Evolutionary conservation across 2,329 filamentous ascomycete genomes (phyloP).

Genomic region (Aspergillus costaricaensis): DNA sequence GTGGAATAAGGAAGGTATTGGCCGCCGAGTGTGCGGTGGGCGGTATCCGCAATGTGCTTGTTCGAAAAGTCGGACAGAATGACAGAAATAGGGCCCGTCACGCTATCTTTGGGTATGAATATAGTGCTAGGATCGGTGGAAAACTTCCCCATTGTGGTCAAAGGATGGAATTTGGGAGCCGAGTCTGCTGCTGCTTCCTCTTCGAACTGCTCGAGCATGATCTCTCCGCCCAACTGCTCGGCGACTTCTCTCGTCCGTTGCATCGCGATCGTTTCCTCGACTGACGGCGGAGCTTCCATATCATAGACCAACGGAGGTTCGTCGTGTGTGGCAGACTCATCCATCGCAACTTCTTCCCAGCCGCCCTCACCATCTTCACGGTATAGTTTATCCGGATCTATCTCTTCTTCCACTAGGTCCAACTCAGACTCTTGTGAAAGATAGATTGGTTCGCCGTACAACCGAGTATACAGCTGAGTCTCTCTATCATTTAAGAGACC

Average conservation of each 20-base stretch:
- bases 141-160: conserved; percentile 74
- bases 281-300: conserved; percentile 29
- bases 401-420: conserved; percentile 31
- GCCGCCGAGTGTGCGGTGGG: conserved; percentile 76
- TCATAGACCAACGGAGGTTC: conserved; percentile 33
- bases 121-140: conserved; percentile 73
- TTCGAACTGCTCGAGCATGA: conserved; percentile 48
- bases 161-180: conserved; percentile 66
- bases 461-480: conserved; percentile 71
- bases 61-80: conserved; percentile 69
- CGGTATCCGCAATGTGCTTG: conserved; percentile 72
- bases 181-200: conserved; percentile 43
- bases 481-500: conserved; percentile 71
- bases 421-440: conserved; percentile 26
- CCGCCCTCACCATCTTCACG: conserved; percentile 40
- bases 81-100: conserved; percentile 69
- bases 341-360: conserved; percentile 8
- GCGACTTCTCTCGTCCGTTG: conserved; percentile 42
- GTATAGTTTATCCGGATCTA: conserved; percentile 36
- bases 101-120: conserved; percentile 67
- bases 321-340: conserved; percentile 21
- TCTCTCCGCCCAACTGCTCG: conserved; percentile 40
- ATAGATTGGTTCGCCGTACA: conserved; percentile 73
- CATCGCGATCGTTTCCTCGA: conserved; percentile 35
- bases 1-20: conserved; percentile 73